These are phyloP conservation scores for Colletotrichum zoysiae DNA, from an alignment of 2,329 filamentous ascomycete genomes.

Conservation along the genomic window DNA sequence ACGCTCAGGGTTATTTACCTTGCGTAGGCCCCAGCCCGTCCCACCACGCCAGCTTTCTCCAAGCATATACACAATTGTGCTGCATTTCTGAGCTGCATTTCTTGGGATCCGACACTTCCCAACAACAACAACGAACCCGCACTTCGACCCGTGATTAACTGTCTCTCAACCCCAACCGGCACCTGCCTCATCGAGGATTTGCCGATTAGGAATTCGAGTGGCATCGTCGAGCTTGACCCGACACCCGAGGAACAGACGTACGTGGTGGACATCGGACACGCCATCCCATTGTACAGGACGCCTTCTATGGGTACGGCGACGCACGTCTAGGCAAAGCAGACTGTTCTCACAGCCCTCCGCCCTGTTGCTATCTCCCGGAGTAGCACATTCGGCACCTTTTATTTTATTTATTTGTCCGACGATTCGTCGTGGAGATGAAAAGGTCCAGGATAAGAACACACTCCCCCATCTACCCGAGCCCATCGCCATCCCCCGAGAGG, in stretches of 20 bases:
- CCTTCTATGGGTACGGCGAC: slow-evolving; percentile 20
- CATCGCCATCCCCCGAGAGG: slow-evolving; percentile 54
- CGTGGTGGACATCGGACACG: neutral
- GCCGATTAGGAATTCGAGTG: neutral
- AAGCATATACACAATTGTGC: neutral
- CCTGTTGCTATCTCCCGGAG: slow-evolving; percentile 2
- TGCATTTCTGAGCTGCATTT: neutral
- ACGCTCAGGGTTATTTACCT: slow-evolving; percentile 40
- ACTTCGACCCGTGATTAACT: neutral
- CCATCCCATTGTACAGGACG: neutral
- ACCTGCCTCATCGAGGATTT: neutral
- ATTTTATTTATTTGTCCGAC: slow-evolving; percentile 2
- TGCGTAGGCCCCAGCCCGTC: slow-evolving; percentile 28
- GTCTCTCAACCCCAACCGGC: neutral
- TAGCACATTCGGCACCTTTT: slow-evolving; percentile 16
- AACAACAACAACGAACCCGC: neutral
- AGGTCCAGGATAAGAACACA: slow-evolving; percentile 59
- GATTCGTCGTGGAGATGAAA: slow-evolving; percentile 55
- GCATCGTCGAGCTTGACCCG: slow-evolving; percentile 1
- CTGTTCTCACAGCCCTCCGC: neutral
- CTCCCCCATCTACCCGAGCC: slow-evolving; percentile 59
- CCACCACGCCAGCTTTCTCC: neutral
- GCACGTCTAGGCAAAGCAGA: slow-evolving; percentile 22
- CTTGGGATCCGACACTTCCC: slow-evolving; percentile 2
- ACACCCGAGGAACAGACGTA: neutral